These are phyloP conservation scores for Astrocystis sublimbata DNA, from an alignment of 495 filamentous ascomycete genomes.

Conservation along the genomic window DNA sequence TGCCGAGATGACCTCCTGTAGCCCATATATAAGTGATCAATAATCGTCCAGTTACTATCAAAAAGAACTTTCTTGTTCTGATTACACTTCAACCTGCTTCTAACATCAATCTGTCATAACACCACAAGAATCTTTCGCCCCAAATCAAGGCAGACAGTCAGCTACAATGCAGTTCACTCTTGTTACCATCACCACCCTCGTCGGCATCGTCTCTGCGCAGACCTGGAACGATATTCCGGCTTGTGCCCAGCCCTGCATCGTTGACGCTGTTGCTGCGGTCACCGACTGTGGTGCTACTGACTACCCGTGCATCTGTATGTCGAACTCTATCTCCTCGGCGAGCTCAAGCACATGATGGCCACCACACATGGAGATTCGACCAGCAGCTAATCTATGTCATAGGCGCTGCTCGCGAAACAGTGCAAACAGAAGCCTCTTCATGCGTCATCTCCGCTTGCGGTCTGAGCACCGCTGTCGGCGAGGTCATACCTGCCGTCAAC, in stretches of 20 bases:
- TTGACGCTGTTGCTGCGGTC: neutral
- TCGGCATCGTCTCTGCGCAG: slow-evolving; percentile 8
- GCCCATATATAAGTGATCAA: slow-evolving; percentile 5
- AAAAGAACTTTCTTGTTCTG: neutral
- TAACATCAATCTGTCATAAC: too few relatives aligned
- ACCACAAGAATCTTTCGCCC: too few relatives aligned
- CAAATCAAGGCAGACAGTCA: too few relatives aligned
- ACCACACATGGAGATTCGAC: neutral
- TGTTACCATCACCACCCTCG: neutral
- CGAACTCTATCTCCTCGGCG: too few relatives aligned
- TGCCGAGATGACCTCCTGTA: neutral
- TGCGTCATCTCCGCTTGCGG: slow-evolving; percentile 7
- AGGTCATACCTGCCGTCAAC: slow-evolving; percentile 8
- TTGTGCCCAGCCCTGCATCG: slow-evolving; percentile 11
- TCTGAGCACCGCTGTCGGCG: neutral
- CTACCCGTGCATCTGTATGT: slow-evolving; percentile 7
- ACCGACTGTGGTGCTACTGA: neutral
- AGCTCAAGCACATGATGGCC: neutral
- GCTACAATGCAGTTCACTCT: slow-evolving; percentile 9
- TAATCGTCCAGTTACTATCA: neutral
- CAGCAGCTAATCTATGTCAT: too few relatives aligned
- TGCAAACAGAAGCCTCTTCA: neutral
- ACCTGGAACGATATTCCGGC: slow-evolving; percentile 11
- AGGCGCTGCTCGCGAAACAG: too few relatives aligned
- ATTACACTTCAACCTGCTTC: neutral